These are phyloP conservation scores for Scheffersomyces stipitis DNA, from an alignment of 805 yeast species.

Conservation along the genomic window DNA sequence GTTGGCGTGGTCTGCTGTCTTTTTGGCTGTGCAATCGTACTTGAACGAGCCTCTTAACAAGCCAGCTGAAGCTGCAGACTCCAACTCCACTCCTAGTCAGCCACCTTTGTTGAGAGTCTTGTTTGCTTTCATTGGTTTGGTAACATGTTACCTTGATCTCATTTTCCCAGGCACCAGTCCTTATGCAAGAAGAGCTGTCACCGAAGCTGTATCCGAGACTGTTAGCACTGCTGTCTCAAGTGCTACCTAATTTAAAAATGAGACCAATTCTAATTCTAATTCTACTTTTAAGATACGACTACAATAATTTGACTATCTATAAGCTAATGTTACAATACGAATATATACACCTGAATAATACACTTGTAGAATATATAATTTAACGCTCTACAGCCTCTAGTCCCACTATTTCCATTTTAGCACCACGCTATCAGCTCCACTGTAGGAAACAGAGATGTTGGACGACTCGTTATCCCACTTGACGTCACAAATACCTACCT, in stretches of 20 bases:
- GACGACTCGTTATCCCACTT: conserved; percentile 33
- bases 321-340: not conserved
- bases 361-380: not conserved
- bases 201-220: conserved; percentile 19
- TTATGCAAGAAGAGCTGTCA: conserved; percentile 21
- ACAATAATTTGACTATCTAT: not conserved
- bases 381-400: no score
- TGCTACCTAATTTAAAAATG: not conserved
- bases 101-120: conserved; percentile 48
- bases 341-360: not conserved
- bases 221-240: conserved; percentile 15
- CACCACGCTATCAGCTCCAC: conserved; percentile 32
- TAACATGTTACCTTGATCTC: conserved; percentile 56
- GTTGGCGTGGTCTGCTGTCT: conserved; percentile 55
- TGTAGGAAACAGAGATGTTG: conserved; percentile 31
- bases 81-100: conserved; percentile 29
- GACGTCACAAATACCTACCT: conserved; percentile 37
- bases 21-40: conserved; percentile 49
- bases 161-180: conserved; percentile 45
- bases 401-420: conserved; percentile 12
- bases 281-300: no score
- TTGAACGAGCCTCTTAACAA: conserved; percentile 43
- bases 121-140: conserved; percentile 48
- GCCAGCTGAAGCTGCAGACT: conserved; percentile 22
- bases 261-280: not conserved